Evolutionary conservation across 2,329 filamentous ascomycete species (phyloP).

Genomic region (Neocucurbitaria cava): DNA sequence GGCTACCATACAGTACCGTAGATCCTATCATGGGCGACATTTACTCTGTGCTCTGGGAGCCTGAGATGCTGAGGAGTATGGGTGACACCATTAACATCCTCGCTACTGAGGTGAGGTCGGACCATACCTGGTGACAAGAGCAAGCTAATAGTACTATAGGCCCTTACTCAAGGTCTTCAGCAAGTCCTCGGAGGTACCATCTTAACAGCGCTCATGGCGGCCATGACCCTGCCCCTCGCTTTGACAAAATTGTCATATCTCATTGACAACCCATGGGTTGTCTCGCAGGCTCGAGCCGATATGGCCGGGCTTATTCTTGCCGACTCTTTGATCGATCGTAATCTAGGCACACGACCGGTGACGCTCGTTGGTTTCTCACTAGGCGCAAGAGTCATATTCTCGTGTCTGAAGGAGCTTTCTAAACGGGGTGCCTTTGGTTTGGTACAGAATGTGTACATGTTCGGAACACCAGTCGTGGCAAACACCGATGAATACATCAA

Average conservation of each 20-base stretch:
- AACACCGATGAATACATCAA: constrained; percentile 89
- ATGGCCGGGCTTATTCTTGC: constrained; percentile 90
- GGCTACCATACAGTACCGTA: constrained; percentile 92
- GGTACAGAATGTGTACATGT: constrained; percentile 93
- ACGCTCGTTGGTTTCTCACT: constrained; percentile 95
- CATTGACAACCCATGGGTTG: constrained; percentile 98
- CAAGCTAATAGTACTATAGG: constrained; percentile 60
- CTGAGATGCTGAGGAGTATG: constrained; percentile 97
- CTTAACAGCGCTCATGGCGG: constrained; percentile 87
- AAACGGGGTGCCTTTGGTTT: constrained; percentile 84
- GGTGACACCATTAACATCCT: constrained; percentile 98
- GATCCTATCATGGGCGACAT: constrained; percentile 98
- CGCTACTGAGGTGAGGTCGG: constrained; percentile 80
- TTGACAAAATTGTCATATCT: constrained; percentile 93
- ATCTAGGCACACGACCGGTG: constrained; percentile 87
- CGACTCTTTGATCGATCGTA: constrained; percentile 90
- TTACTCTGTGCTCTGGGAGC: constrained; percentile 97
- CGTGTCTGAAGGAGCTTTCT: constrained; percentile 85
- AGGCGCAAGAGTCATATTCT: constrained; percentile 89
- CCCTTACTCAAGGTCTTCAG: constrained; percentile 93
- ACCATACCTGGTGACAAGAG: constrained; percentile 30
- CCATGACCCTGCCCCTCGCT: constrained; percentile 88
- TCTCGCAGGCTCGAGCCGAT: constrained; percentile 91
- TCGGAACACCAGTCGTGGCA: constrained; percentile 89
- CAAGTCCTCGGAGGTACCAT: constrained; percentile 93